These are phyloP conservation scores for Strigomonas culicis DNA, from an alignment of 208 protist species.

Conservation along the genomic window DNA sequence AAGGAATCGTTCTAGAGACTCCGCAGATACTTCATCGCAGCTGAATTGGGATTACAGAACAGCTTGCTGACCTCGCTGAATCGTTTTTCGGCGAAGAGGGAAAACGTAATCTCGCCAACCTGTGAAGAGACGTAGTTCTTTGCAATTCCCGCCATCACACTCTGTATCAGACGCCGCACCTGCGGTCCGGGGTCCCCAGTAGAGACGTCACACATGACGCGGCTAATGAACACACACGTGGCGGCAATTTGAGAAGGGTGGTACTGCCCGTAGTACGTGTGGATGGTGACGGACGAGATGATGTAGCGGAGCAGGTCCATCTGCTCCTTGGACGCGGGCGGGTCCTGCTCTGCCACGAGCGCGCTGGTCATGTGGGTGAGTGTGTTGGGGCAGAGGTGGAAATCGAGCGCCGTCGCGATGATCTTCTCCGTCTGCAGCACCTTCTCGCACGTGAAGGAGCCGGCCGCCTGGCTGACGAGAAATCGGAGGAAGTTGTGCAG, in stretches of 20 bases:
- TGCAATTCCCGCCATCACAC: slow-evolving; percentile 26
- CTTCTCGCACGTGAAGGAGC: slow-evolving; percentile 80
- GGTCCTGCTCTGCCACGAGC: slow-evolving; percentile 64
- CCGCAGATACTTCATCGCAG: too few species aligned
- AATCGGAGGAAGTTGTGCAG: slow-evolving; percentile 83
- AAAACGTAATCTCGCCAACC: slow-evolving; percentile 19
- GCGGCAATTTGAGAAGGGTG: slow-evolving; percentile 48
- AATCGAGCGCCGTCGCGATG: slow-evolving; percentile 39
- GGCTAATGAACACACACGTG: slow-evolving; percentile 60
- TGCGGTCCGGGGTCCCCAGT: slow-evolving; percentile 33
- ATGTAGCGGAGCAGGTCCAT: slow-evolving; percentile 47
- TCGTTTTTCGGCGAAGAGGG: slow-evolving; percentile 2
- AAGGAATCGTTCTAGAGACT: too few species aligned
- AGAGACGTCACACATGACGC: slow-evolving; percentile 29
- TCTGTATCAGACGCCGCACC: slow-evolving; percentile 36
- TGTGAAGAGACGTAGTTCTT: slow-evolving; percentile 20
- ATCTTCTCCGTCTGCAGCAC: slow-evolving; percentile 46
- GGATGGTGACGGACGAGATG: slow-evolving; percentile 44
- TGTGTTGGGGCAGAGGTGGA: slow-evolving; percentile 42
- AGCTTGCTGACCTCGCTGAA: background rate
- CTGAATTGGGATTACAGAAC: too few species aligned
- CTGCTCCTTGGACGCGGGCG: slow-evolving; percentile 42
- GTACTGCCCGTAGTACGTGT: slow-evolving; percentile 58
- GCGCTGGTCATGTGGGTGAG: slow-evolving; percentile 42
- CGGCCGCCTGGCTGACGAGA: slow-evolving; percentile 63